Evolutionary conservation across 306 rosid genomes (phyloP), one percentile per base, ranked within the genome.

Genomic region (Medicago arabica): DNA sequence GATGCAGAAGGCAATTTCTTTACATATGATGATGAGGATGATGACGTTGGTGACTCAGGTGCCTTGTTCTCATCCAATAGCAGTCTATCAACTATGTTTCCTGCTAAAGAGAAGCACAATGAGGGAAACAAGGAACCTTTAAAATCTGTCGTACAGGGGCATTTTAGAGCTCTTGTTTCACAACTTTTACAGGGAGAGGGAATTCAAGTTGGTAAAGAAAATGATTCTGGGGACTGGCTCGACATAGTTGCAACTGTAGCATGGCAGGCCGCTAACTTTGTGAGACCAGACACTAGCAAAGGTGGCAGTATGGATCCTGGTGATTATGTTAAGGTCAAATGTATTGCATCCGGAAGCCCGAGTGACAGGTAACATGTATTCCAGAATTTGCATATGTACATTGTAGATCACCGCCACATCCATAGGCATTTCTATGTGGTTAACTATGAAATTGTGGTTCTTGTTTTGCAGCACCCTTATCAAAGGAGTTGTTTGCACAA

Each of bases 261-360:
- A 16, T 88, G 96, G 99, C 89, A 95, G 83, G 97, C 99, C 57
- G 99, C 96, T 71, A 89, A 79, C 87, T 95, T 87, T 87, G 93
- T 95, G 79, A 90, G 88, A 86, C 99, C 99, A 4, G 97, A 95
- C 85, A 95, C 96, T 53, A 88, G 98, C 83, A 82, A 80, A 82
- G 99, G 99, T 67, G 99, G 97, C 80, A 95, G 97, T 79, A 92
- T 95, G 99, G 99, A 95, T 86, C 97, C 99, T 54, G 96, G 80
- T 75, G 85, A 87, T 85, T 95, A 95, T 85, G 93, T 95, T 28
- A 95, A 92, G 88, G 92, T 95, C 82, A 95, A 95, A 87, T 92
- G 97, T 72, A 4, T 90, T 63, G 97, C 97, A 49, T 79, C 97
- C 13, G 97, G 99, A 83, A 87, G 74, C 69, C 96, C 96, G 34